Evolutionary conservation across 345 rosid species (phyloP).

Genomic region (Noccaea bulbosa): DNA sequence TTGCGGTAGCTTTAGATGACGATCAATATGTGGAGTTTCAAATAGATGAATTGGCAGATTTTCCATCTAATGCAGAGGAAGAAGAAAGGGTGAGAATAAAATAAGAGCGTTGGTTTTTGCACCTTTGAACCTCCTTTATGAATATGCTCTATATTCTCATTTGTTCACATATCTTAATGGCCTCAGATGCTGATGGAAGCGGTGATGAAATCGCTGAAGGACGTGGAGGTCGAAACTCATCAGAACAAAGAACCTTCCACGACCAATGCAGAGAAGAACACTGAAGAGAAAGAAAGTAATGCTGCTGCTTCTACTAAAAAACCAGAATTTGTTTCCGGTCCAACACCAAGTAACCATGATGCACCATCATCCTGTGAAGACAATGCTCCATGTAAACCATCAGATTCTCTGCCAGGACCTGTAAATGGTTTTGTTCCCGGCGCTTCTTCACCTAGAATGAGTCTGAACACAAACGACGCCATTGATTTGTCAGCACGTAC

Average conservation of each 20-base stretch:
- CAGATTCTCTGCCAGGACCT: conserved; percentile 40
- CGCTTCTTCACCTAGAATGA: conserved; percentile 37
- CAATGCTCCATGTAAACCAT: conserved; percentile 13
- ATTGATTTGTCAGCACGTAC: conserved; percentile 69
- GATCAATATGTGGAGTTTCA: conserved; percentile 84
- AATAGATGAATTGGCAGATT: conserved; percentile 76
- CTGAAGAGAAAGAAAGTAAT: conserved; percentile 36
- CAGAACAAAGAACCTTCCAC: conserved; percentile 42
- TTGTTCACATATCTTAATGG: conserved; percentile 24
- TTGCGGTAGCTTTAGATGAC: conserved; percentile 58
- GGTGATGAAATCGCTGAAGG: conserved; percentile 68
- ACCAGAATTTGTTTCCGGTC: conserved; percentile 40
- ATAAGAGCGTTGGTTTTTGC: background rate
- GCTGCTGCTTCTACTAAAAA: conserved; percentile 40
- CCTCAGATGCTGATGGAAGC: conserved; percentile 93
- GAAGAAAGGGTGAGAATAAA: conserved; percentile 74
- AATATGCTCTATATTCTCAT: conserved; percentile 1
- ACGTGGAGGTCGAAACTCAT: conserved; percentile 50
- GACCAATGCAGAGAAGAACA: conserved; percentile 37
- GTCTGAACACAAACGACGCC: conserved; percentile 47
- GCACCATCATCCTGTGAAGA: conserved; percentile 31
- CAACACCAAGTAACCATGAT: conserved; percentile 22
- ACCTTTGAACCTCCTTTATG: background rate
- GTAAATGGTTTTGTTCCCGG: conserved; percentile 39
- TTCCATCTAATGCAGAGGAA: conserved; percentile 74